Conservation (phyloP, 345 rosid genomes). For the Aquilaria yunnanensis region DNA sequence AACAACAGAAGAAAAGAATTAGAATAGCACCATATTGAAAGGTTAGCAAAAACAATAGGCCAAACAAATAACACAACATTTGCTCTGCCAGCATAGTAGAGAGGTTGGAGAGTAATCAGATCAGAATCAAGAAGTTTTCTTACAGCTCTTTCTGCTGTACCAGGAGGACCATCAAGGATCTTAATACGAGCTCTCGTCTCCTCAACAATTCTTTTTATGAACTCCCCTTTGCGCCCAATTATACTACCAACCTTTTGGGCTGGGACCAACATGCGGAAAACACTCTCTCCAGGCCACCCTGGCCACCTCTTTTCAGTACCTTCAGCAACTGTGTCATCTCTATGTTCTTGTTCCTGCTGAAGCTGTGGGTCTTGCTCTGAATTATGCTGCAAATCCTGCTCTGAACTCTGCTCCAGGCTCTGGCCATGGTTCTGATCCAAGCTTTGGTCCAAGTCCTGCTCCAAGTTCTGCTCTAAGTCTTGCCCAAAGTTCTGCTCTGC, state of each 20-base stretch:
- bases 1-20: too few relatives aligned
- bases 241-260: constrained; percentile 34
- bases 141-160: constrained; percentile 36
- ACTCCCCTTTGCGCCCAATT: constrained; percentile 36
- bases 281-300: constrained; percentile 43
- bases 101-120: too few relatives aligned
- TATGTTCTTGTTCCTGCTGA: neutral
- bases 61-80: too few relatives aligned
- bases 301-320: constrained; percentile 33
- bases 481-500: constrained; percentile 5
- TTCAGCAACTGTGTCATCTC: neutral
- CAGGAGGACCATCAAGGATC: constrained; percentile 35
- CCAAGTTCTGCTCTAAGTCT: neutral
- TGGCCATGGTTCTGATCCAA: constrained; percentile 10
- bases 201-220: constrained; percentile 32
- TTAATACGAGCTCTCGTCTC: constrained; percentile 38
- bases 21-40: too few relatives aligned
- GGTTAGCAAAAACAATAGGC: too few relatives aligned
- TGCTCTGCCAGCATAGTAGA: too few relatives aligned
- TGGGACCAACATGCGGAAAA: constrained; percentile 42
- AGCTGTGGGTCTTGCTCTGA: constrained; percentile 7
- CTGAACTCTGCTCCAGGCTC: constrained; percentile 23
- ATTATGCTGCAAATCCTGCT: constrained; percentile 28
- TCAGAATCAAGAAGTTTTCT: constrained; percentile 6
- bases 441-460: constrained; percentile 9